A percentile compares a stretch with the other conserved stretches of the same genome.
Evolutionary conservation across 176 grass and related monocot genomes (phyloP).

Genomic region (Oryza glumipatula): DNA sequence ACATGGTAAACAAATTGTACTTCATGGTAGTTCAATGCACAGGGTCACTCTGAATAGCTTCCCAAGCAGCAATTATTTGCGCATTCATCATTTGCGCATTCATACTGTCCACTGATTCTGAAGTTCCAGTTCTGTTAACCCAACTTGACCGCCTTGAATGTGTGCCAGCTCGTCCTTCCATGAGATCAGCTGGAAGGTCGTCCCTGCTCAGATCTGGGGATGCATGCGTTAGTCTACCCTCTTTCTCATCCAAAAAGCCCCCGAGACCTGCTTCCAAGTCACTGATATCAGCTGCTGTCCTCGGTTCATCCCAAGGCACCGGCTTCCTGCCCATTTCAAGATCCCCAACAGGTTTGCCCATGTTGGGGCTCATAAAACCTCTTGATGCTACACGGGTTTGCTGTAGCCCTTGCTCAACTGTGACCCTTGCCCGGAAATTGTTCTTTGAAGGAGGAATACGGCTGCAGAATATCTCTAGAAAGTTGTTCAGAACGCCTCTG

Average conservation of each 20-base stretch:
- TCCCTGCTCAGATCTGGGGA: conserved; percentile 71
- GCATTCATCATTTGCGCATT: neutral
- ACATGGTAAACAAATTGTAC: conserved; percentile 27
- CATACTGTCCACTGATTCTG: conserved; percentile 12
- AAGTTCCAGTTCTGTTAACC: conserved; percentile 35
- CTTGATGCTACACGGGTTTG: conserved; percentile 46
- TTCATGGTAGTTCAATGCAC: neutral
- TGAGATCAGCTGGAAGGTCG: conserved; percentile 43
- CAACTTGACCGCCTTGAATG: conserved; percentile 62
- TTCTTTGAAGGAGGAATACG: conserved; percentile 84
- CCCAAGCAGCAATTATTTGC: neutral
- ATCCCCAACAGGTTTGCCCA: conserved; percentile 71
- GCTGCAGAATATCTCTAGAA: conserved; percentile 80
- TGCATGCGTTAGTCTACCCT: conserved; percentile 53
- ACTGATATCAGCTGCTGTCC: conserved; percentile 56
- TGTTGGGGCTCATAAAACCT: conserved; percentile 82
- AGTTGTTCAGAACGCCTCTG: conserved; percentile 67
- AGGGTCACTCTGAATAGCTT: conserved; percentile 10
- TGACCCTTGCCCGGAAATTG: conserved; percentile 73
- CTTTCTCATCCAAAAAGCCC: conserved; percentile 71
- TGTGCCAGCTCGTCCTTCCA: conserved; percentile 42
- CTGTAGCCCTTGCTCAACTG: conserved; percentile 55
- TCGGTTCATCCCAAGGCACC: conserved; percentile 76
- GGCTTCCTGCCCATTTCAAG: conserved; percentile 88
- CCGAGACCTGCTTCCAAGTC: conserved; percentile 64